Base-by-base conservation (phyloP, 1,284 basidiomycete genomes). In the Lentinula novae-zelandiae region DNA sequence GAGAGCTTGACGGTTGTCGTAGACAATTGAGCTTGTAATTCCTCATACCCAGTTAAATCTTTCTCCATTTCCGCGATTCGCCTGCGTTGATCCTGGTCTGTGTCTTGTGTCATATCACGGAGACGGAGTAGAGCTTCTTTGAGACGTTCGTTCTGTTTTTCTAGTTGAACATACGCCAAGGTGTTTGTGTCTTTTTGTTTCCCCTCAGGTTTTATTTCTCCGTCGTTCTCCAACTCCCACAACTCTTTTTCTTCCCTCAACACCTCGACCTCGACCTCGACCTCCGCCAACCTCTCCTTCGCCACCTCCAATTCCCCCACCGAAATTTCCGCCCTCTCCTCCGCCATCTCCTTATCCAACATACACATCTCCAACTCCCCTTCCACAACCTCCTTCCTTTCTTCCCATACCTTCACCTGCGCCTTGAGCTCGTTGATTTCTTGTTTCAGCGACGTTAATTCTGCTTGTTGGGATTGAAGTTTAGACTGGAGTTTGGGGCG, bases 321-420 rank as follows among this genome's bases (percentile, higher is more conserved):
- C 0, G 89, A 87, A 0, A 85, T 73, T 71, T 98, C 96, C 0
- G 92, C 89, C 66, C 88, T 87, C 73, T 98, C 96, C 72, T 99
- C 97, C 0, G 96, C 96, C 57, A 99, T 89, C 73, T 99, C 97
- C 73, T 95, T 95, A 73, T 99, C 97, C 65, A 99, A 76, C 79
- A 94, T 93, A 2, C 88, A 82, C 87, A 98, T 95, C 76, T 99
- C 97, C 40, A 98, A 77, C 71, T 95, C 92, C 66, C 98, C 96
- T 60, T 90, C 85, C 1, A 89, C 72, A 68, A 96, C 94, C 5
- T 84, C 71, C 1, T 88, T 78, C 44, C 86, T 79, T 15, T 72
- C 75, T 64, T 92, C 87, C 0, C 79, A 72, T n/a, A 89, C 75
- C 22, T 83, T 62, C 0, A 73, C 69, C 60, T 90, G 83, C 65